Evolutionary conservation across 148 eudicot genomes (phyloP).

Genomic region (Arctostaphylos glauca): DNA sequence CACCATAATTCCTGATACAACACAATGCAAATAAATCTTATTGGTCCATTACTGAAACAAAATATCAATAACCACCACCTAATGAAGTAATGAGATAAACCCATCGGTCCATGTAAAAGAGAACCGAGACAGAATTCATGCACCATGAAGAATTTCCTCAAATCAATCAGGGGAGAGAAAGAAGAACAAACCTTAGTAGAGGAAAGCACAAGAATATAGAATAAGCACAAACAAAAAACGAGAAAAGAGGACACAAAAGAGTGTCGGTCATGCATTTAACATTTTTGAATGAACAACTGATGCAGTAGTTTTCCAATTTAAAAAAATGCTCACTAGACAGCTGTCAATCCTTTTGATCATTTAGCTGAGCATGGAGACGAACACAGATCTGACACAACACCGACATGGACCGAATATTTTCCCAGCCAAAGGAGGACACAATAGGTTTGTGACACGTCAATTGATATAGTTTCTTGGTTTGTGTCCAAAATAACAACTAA

Average conservation of each 20-base stretch:
- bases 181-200: background rate
- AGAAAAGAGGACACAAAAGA: background rate
- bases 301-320: background rate
- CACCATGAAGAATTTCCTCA: background rate
- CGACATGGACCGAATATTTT: background rate
- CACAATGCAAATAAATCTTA: background rate
- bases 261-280: background rate
- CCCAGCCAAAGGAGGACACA: background rate
- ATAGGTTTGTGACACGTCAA: background rate
- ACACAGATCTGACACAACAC: background rate
- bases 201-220: background rate
- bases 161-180: background rate
- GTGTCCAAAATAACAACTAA: background rate
- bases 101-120: background rate
- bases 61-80: background rate
- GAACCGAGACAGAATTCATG: background rate
- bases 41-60: background rate
- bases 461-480: background rate
- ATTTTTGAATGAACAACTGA: background rate
- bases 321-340: background rate
- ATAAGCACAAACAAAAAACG: background rate
- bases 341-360: background rate
- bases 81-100: background rate
- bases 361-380: background rate
- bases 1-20: conserved; percentile 79